These are phyloP conservation scores for Neocallimastix lanati DNA, from an alignment of 192 early-diverging fungal species.

Conservation along the genomic window DNA sequence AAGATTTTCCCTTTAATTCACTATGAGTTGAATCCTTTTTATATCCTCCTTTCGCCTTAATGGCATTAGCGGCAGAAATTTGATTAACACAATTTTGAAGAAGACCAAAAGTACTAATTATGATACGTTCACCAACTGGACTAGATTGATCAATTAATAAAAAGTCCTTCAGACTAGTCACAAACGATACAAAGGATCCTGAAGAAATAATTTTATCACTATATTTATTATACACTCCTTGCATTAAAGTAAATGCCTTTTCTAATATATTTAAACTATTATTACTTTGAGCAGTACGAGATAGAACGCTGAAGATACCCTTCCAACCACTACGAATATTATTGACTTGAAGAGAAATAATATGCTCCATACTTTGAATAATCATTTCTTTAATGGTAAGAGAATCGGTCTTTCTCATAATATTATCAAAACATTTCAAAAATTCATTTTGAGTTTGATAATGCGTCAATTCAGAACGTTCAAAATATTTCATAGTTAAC, in stretches of 20 bases:
- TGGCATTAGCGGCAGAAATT: background rate
- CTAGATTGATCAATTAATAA: background rate
- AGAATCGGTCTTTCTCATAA: background rate
- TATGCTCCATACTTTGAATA: constrained; percentile 2
- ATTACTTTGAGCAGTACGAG: background rate
- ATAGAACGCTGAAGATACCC: constrained; percentile 1
- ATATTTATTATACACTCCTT: background rate
- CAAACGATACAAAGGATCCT: background rate
- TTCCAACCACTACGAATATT: constrained; percentile 6
- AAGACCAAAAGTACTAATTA: background rate
- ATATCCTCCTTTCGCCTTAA: background rate
- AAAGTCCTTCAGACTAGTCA: background rate
- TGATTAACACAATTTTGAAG: background rate
- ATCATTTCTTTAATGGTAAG: background rate
- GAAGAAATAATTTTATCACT: background rate
- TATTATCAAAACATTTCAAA: constrained; percentile 3
- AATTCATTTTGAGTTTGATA: constrained; percentile 6
- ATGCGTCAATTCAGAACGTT: constrained; percentile 1
- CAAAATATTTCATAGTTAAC: constrained; percentile 1
- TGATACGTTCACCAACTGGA: background rate
- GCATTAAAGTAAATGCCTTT: background rate
- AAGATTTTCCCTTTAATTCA: too few species aligned
- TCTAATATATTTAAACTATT: background rate
- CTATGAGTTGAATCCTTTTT: too few species aligned
- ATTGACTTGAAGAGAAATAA: background rate